Conservation (phyloP, 345 rosid species). For the Mallotus nudiflorus region DNA sequence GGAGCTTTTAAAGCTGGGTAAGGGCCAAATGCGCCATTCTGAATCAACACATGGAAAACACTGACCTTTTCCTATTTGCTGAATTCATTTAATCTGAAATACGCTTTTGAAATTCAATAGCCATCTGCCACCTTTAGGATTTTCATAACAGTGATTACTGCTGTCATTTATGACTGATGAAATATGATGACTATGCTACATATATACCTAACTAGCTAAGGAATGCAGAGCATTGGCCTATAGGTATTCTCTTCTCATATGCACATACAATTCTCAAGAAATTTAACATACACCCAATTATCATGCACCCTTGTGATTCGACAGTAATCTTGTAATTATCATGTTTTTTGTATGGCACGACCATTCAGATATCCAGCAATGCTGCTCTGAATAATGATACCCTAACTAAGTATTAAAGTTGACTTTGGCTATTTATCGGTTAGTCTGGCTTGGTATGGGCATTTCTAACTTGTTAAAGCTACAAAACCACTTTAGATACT, state of each 20-base stretch:
- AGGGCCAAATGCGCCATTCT: too few species aligned
- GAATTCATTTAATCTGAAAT: background rate
- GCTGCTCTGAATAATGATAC: background rate
- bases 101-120: slow-evolving; percentile 1
- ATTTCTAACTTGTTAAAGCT: background rate
- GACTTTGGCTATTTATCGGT: background rate
- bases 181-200: background rate
- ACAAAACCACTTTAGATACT: background rate
- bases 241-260: background rate
- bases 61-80: background rate
- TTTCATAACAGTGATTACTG: background rate
- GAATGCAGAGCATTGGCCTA: background rate
- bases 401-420: too few species aligned
- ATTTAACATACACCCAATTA: background rate
- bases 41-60: background rate
- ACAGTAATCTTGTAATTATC: background rate
- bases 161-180: background rate
- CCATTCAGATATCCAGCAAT: background rate
- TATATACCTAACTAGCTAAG: too few species aligned
- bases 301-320: background rate
- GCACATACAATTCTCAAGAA: background rate
- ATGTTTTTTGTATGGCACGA: background rate
- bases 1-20: background rate
- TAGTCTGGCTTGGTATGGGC: background rate
- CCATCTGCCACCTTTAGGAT: background rate